Evolutionary conservation across 768 basidiomycete genomes (phyloP).

Genomic region (Leccinum ochraceum): DNA sequence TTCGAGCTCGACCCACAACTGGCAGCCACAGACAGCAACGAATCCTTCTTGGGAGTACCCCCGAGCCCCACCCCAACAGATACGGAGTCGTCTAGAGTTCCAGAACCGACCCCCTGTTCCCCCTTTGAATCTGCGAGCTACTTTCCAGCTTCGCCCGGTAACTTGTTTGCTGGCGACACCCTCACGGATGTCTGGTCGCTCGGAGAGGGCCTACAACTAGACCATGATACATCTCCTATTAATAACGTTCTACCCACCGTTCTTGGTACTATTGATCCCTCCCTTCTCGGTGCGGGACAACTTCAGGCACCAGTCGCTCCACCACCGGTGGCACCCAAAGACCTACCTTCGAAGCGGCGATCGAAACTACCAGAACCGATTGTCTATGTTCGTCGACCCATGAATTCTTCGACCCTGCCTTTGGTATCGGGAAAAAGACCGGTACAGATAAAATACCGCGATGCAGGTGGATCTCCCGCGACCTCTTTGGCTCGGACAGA

Average conservation of each 20-base stretch:
- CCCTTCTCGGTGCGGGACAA: conserved; percentile 26
- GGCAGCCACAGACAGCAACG: conserved; percentile 6
- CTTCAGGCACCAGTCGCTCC: neutral
- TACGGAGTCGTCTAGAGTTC: neutral
- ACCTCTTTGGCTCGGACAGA: conserved; percentile 1
- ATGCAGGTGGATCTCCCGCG: conserved; percentile 6
- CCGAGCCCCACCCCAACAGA: conserved; percentile 22
- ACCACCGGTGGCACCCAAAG: neutral
- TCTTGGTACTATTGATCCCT: conserved; percentile 32
- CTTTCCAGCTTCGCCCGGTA: conserved; percentile 6
- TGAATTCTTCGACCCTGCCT: conserved; percentile 23
- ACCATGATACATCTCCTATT: neutral
- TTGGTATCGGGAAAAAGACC: conserved; percentile 22
- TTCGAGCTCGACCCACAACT: conserved; percentile 11
- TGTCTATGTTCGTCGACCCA: conserved; percentile 33
- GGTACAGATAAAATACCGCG: conserved; percentile 35
- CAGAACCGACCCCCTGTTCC: neutral
- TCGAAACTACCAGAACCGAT: conserved; percentile 26
- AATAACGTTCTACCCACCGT: neutral
- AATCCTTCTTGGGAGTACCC: conserved; percentile 31
- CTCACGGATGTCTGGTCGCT: conserved; percentile 10
- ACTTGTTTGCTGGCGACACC: conserved; percentile 2
- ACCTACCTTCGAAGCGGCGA: conserved; percentile 7
- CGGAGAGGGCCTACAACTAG: neutral
- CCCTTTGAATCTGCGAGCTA: conserved; percentile 2